Percentiles rank a stretch among this genome's conserved stretches.
Evolutionary conservation across 169 alveolate genomes (phyloP).

Genomic region (Plasmodium malariae): DNA sequence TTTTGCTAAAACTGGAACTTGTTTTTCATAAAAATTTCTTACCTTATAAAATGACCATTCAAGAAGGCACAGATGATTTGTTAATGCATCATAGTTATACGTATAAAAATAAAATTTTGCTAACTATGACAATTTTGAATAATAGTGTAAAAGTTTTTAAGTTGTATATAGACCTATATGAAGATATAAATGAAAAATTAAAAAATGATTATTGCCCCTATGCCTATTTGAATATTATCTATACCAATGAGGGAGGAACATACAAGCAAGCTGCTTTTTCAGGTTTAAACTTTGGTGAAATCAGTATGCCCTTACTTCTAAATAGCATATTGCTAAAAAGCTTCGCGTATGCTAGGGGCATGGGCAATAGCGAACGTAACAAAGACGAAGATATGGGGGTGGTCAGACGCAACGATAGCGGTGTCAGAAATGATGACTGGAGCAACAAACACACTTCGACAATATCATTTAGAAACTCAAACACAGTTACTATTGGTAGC

Average conservation of each 20-base stretch:
- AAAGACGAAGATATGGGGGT: too few relatives aligned
- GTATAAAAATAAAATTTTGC: slow-evolving; percentile 43
- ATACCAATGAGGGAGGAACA: slow-evolving; percentile 9
- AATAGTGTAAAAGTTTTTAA: background rate
- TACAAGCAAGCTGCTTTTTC: background rate
- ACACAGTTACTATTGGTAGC: background rate
- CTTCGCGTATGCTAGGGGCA: too few relatives aligned
- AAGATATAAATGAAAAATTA: slow-evolving; percentile 24
- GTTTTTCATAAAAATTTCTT: slow-evolving; percentile 33
- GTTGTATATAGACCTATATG: slow-evolving; percentile 32
- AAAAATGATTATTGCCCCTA: slow-evolving; percentile 31
- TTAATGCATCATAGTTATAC: slow-evolving; percentile 20
- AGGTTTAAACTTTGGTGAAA: background rate
- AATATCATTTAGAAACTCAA: background rate
- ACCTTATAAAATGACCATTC: slow-evolving; percentile 27
- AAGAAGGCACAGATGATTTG: background rate
- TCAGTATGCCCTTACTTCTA: slow-evolving; percentile 22
- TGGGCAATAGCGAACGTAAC: too few relatives aligned
- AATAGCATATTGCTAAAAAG: slow-evolving; percentile 19
- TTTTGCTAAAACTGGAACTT: slow-evolving; percentile 32
- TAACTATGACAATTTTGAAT: slow-evolving; percentile 21
- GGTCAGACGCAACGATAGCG: too few relatives aligned
- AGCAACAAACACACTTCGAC: too few relatives aligned
- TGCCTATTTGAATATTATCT: slow-evolving; percentile 33
- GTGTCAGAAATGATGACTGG: too few relatives aligned